Evolutionary conservation across 129 eudicot genomes (phyloP), one percentile per base, ranked within the genome.

Genomic region (Heracleum sosnowskyi): DNA sequence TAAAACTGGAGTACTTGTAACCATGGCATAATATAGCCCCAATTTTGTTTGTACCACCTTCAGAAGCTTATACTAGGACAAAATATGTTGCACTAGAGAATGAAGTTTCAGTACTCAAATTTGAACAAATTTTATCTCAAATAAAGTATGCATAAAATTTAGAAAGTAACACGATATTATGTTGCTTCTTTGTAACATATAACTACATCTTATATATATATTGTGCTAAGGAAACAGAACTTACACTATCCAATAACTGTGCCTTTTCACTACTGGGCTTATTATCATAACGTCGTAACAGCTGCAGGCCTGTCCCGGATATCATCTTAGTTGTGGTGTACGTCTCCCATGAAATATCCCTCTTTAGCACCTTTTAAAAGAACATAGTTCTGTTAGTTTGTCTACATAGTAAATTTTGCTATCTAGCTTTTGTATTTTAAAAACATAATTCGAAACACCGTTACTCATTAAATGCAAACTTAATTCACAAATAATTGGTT

Each of bases 261-360:
- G 93, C 88, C 79, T 76, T 84, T 46, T 75, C 46, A 76, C 83
- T 82, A 49, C 78, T 82, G 5, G 90, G 78, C 69, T 83, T 89
- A 68, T 89, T 89, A 81, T 89, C 93, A 78, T 89, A 89, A 37
- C 90, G 84, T 46, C 93, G 82, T 34, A 89, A 77, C 75, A 89
- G 86, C 81, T 89, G 90, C 73, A 89, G 90, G 34, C 87, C 89
- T 55, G 85, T 84, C 36, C 93, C 90, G 0, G 86, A 80, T 78
- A 89, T 86, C 84, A 89, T 82, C 84, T 89, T 86, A 33, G 93
- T 86, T 0, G 81, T 80, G 89, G 85, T 89, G 84, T 89, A 89
- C 2, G 88, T 89, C 81, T 89, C 93, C 93, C 93, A 89, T 79
- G 90, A 89, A 75, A 89, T 86, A 73, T 86, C 93, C 75, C 90